Percentiles rank a stretch among this genome's conserved stretches.
Conservation (phyloP, 495 filamentous ascomycete species). For the Xylaria telfairii region DNA sequence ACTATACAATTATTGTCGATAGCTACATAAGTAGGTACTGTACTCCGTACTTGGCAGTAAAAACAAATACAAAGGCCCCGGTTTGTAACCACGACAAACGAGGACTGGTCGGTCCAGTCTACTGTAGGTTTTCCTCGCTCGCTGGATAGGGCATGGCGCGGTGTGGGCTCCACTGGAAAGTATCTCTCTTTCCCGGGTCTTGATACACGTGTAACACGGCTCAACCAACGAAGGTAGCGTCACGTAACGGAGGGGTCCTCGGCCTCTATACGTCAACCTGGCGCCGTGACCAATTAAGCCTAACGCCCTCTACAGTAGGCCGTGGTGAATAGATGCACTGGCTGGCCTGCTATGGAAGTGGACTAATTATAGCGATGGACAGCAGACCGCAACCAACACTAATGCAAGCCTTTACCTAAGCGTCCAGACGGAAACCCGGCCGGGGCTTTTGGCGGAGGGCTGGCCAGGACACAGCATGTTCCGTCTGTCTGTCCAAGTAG, state of each 20-base stretch:
- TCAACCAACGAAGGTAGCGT: slow-evolving; percentile 21
- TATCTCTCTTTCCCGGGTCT: slow-evolving; percentile 17
- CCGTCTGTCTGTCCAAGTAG: slow-evolving; percentile 15
- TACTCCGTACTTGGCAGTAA: not conserved
- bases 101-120: slow-evolving; percentile 1
- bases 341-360: slow-evolving; percentile 14
- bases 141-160: not conserved
- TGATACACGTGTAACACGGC: slow-evolving; percentile 26
- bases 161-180: slow-evolving; percentile 9
- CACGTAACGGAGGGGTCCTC: not conserved
- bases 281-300: not conserved
- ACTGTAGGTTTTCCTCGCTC: not conserved
- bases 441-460: not conserved
- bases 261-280: slow-evolving; percentile 11
- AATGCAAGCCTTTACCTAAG: slow-evolving; percentile 13
- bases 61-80: slow-evolving; percentile 1
- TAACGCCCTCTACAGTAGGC: not conserved
- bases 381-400: slow-evolving; percentile 4
- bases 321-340: slow-evolving; percentile 3
- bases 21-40: not conserved
- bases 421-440: not conserved
- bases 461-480: not conserved
- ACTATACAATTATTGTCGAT: not conserved
- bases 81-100: not conserved
- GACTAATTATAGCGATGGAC: not conserved